phyloP scores from a whole-genome alignment of 768 basidiomycete species.

The Lactarius tabidus region DNA sequence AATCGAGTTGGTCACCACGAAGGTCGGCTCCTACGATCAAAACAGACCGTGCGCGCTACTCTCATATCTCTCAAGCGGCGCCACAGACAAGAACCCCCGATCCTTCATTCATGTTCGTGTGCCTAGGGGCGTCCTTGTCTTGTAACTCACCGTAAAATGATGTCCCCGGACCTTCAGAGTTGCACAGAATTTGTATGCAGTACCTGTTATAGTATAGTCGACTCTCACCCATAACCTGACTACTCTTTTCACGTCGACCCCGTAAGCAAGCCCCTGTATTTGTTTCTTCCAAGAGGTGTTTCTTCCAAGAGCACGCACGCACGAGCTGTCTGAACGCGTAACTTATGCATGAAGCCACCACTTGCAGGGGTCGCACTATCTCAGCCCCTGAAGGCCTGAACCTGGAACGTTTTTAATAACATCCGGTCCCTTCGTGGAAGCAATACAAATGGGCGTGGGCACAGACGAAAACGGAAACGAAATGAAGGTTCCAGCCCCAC shows the following conservation, averaged over 20 bases:
- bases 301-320: no score
- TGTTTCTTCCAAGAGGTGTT: no score
- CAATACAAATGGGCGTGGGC: background rate
- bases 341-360: background rate
- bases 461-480: background rate
- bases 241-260: background rate
- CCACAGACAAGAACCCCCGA: background rate
- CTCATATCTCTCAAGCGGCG: background rate
- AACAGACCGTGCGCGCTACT: background rate
- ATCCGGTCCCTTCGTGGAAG: background rate
- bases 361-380: background rate
- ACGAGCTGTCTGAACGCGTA: no score
- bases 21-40: background rate
- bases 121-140: background rate
- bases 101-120: background rate
- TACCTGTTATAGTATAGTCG: conserved; percentile 10
- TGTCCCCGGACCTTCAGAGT: background rate
- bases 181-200: background rate
- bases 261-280: background rate
- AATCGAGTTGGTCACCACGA: background rate
- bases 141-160: background rate
- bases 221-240: background rate
- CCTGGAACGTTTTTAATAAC: background rate
- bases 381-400: background rate
- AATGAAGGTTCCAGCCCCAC: background rate